Conservation (phyloP, 2,329 filamentous ascomycete genomes). For the Talaromyces rugulosus region DNA sequence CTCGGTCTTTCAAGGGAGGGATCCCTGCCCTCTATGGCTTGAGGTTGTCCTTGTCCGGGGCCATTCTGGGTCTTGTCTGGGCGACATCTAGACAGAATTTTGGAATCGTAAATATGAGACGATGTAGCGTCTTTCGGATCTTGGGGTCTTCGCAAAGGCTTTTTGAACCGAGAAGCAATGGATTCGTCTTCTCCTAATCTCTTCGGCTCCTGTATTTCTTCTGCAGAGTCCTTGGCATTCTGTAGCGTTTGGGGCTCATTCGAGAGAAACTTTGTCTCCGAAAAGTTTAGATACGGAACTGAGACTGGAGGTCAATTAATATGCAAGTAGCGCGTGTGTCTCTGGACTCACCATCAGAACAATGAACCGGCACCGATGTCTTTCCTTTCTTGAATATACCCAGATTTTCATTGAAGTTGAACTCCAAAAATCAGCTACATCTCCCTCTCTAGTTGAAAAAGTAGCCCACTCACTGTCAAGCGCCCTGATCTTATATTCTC, state of each 20-base stretch:
- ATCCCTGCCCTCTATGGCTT: background rate
- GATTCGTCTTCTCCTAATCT: background rate
- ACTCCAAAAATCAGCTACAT: slow-evolving; percentile 16
- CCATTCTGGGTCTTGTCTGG: background rate
- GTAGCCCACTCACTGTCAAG: slow-evolving; percentile 44
- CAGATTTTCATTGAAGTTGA: slow-evolving; percentile 18
- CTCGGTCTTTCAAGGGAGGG: background rate
- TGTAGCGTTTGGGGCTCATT: background rate
- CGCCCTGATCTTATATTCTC: slow-evolving; percentile 50
- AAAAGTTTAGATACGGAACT: slow-evolving; percentile 5
- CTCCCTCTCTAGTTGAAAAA: background rate
- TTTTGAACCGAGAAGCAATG: background rate
- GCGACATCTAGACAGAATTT: background rate
- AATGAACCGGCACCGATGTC: slow-evolving; percentile 27
- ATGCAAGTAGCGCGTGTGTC: background rate
- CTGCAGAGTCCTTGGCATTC: background rate
- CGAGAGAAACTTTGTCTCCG: slow-evolving; percentile 15
- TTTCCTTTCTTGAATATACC: slow-evolving; percentile 36
- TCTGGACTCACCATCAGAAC: slow-evolving; percentile 15
- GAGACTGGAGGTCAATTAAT: background rate
- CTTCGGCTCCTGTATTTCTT: background rate
- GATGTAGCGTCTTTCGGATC: background rate
- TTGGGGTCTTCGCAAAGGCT: background rate
- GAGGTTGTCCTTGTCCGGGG: background rate
- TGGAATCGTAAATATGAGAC: background rate